Evolutionary conservation across 768 basidiomycete genomes (phyloP).

Genomic region (Cyathus striatus): DNA sequence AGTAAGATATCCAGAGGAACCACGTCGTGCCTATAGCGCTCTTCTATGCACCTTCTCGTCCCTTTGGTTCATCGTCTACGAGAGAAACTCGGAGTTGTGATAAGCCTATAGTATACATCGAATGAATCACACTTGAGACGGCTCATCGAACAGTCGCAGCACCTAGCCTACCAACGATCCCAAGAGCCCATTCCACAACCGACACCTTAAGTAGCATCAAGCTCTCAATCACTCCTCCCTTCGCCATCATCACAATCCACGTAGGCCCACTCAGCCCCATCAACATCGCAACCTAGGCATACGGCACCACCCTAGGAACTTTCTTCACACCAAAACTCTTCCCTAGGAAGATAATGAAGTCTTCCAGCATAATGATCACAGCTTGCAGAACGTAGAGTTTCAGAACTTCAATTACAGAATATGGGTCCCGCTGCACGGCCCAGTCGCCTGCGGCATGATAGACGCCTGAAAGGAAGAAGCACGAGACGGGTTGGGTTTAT

Average conservation of each 20-base stretch:
- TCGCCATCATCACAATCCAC: background rate
- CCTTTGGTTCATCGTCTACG: no score
- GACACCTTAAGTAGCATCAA: no score
- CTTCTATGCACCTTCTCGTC: no score
- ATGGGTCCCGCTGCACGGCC: background rate
- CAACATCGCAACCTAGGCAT: background rate
- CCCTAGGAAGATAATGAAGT: constrained; percentile 13
- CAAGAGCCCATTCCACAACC: no score
- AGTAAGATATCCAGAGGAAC: no score
- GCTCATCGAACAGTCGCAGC: no score
- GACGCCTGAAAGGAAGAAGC: constrained; percentile 23
- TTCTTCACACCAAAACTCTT: background rate
- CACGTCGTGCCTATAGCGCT: no score
- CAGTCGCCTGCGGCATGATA: constrained; percentile 14
- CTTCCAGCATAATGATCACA: constrained; percentile 22
- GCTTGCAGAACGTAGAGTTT: constrained; percentile 22
- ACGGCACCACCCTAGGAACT: background rate
- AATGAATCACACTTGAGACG: no score
- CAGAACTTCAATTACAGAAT: background rate
- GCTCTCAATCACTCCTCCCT: no score
- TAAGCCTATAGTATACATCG: no score
- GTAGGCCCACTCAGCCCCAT: background rate
- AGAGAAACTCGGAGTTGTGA: no score
- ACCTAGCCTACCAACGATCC: no score
- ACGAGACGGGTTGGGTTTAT: constrained; percentile 22